A percentile compares a stretch with the other conserved stretches of the same genome.
Evolutionary conservation across 108 stramenopile genomes (phyloP).

Genomic region (Nitzschia sp.): DNA sequence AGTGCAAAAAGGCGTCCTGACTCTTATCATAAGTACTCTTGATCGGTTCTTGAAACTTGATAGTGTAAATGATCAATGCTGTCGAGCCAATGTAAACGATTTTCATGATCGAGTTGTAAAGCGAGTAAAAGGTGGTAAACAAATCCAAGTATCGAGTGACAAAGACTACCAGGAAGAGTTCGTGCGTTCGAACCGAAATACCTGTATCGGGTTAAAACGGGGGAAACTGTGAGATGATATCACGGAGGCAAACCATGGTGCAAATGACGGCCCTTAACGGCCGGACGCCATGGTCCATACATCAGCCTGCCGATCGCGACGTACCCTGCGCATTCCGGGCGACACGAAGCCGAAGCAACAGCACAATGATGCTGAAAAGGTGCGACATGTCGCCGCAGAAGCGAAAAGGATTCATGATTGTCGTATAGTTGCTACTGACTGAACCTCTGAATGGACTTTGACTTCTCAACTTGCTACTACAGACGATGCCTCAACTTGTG

Average conservation of each 20-base stretch:
- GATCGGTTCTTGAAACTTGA: slow-evolving; percentile 89
- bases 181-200: slow-evolving; percentile 97
- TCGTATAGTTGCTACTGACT: no score
- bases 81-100: slow-evolving; percentile 94
- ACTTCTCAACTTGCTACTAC: no score
- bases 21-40: slow-evolving; percentile 94
- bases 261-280: no score
- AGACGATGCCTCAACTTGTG: no score
- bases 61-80: slow-evolving; percentile 92
- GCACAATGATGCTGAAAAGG: slow-evolving; percentile 95
- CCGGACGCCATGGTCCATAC: background rate
- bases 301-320: slow-evolving; percentile 13
- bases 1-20: slow-evolving; percentile 97
- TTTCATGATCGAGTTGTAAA: slow-evolving; percentile 98
- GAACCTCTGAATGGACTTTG: no score
- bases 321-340: slow-evolving; percentile 92
- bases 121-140: slow-evolving; percentile 88
- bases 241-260: background rate
- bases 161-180: slow-evolving; percentile 97
- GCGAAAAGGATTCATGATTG: slow-evolving; percentile 90
- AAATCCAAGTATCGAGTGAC: slow-evolving; percentile 90
- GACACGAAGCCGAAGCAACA: slow-evolving; percentile 93
- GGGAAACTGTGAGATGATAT: background rate
- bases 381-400: slow-evolving; percentile 98
- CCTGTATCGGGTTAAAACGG: no score